A percentile compares a stretch with the other conserved stretches of the same genome.
Evolutionary conservation across 108 stramenopile genomes (phyloP).

Genomic region (Conticribra weissflogii): DNA sequence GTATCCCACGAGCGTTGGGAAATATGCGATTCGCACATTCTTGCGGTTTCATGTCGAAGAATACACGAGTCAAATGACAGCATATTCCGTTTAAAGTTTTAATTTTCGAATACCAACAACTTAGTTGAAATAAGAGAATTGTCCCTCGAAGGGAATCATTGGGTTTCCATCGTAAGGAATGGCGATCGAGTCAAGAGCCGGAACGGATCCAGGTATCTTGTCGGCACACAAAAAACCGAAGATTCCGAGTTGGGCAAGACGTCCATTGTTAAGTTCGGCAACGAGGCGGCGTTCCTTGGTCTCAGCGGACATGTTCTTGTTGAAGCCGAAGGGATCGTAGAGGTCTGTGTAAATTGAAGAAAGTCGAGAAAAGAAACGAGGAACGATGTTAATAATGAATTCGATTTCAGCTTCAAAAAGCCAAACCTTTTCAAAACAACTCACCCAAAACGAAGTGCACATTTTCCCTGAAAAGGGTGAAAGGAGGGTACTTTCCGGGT

Average conservation of each 20-base stretch:
- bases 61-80: too few relatives aligned
- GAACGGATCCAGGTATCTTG: constrained; percentile 63
- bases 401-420: background rate
- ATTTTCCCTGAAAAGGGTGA: constrained; percentile 53
- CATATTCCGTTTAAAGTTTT: too few relatives aligned
- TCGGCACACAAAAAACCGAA: constrained; percentile 68
- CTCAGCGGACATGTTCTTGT: constrained; percentile 63
- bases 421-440: constrained; percentile 14
- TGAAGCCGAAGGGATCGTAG: constrained; percentile 65
- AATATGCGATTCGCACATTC: too few relatives aligned
- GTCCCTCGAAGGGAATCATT: constrained; percentile 76
- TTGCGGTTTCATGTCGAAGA: too few relatives aligned
- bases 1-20: too few relatives aligned
- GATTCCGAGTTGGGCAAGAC: constrained; percentile 66
- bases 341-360: constrained; percentile 14
- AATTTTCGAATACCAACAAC: too few relatives aligned
- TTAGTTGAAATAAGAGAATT: constrained; percentile 53
- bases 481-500: constrained; percentile 65
- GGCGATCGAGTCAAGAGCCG: constrained; percentile 51
- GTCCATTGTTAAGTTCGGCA: constrained; percentile 70
- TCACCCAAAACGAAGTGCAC: constrained; percentile 63
- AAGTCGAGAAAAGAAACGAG: background rate
- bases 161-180: constrained; percentile 62
- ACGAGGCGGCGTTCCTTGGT: constrained; percentile 57
- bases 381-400: background rate